These are phyloP conservation scores for Prunus fruticosa DNA, from an alignment of 306 rosid species.

Conservation along the genomic window DNA sequence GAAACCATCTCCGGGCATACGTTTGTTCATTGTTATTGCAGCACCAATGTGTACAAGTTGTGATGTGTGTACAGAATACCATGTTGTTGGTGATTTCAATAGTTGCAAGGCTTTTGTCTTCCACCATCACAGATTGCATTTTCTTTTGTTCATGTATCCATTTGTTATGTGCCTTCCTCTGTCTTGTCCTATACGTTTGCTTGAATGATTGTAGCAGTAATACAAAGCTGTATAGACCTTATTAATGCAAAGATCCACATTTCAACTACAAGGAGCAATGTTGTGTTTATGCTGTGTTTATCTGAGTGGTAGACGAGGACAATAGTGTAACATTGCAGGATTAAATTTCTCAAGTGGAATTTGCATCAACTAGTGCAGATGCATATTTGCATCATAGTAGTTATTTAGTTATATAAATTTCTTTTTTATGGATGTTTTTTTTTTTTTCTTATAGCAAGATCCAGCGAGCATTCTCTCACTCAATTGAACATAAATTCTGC, in stretches of 20 bases:
- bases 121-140: slow-evolving; percentile 27
- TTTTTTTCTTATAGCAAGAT: too few species aligned
- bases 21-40: slow-evolving; percentile 39
- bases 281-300: slow-evolving; percentile 3
- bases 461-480: too few species aligned
- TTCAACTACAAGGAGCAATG: slow-evolving; percentile 17
- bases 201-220: slow-evolving; percentile 28
- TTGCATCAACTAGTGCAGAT: too few species aligned
- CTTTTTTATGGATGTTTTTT: too few species aligned
- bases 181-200: neutral
- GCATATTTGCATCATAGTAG: too few species aligned
- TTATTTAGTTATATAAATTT: too few species aligned
- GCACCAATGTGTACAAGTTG: slow-evolving; percentile 48
- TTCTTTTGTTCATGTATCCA: slow-evolving; percentile 1
- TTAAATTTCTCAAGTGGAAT: too few species aligned
- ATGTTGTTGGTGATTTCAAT: slow-evolving; percentile 38
- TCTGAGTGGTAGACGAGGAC: neutral
- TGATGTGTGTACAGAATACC: slow-evolving; percentile 49
- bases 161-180: neutral
- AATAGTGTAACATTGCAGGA: neutral
- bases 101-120: slow-evolving; percentile 30
- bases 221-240: slow-evolving; percentile 27
- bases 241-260: slow-evolving; percentile 31
- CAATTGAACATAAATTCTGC: too few species aligned
- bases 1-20: slow-evolving; percentile 40